phyloP scores from a whole-genome alignment of 306 rosid species.

The Leucaena leucocephala region DNA sequence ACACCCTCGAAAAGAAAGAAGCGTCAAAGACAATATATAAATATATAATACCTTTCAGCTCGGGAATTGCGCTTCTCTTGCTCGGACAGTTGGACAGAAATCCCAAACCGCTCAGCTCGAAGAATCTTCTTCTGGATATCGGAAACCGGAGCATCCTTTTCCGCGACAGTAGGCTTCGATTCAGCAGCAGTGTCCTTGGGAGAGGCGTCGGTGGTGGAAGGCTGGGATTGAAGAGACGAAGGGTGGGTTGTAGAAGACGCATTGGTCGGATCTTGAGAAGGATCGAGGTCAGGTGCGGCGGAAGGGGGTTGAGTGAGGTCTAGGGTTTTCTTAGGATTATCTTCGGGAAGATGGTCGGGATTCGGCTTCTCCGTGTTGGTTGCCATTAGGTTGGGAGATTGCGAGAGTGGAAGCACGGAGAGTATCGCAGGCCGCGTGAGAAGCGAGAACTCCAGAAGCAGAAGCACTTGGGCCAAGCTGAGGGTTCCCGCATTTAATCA shows the following conservation, averaged over 20 bases:
- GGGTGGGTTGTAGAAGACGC: conserved; percentile 5
- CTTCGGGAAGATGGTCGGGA: conserved; percentile 37
- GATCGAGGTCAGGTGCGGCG: conserved; percentile 31
- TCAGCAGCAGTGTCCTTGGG: conserved; percentile 38
- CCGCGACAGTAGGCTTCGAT: conserved; percentile 30
- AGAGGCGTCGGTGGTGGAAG: conserved; percentile 28
- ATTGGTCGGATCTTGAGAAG: conserved; percentile 14
- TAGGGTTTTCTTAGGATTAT: conserved; percentile 53
- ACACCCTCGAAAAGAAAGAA: background rate
- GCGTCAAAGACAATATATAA: background rate
- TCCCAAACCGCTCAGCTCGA: conserved; percentile 79
- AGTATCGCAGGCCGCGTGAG: conserved; percentile 41
- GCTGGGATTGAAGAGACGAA: background rate
- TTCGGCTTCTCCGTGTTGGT: conserved; percentile 47
- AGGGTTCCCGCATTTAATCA: background rate
- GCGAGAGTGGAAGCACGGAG: background rate
- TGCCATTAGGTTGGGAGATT: conserved; percentile 51
- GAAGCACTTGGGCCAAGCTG: background rate
- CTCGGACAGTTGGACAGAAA: conserved; percentile 61
- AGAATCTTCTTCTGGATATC: conserved; percentile 59
- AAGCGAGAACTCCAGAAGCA: background rate
- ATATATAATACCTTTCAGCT: conserved; percentile 61
- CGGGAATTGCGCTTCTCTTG: conserved; percentile 77
- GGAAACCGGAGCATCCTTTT: conserved; percentile 34
- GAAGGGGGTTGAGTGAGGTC: conserved; percentile 33